These are phyloP conservation scores for Alternaria tenuissima DNA, from an alignment of 2,329 filamentous ascomycete species.

Conservation along the genomic window DNA sequence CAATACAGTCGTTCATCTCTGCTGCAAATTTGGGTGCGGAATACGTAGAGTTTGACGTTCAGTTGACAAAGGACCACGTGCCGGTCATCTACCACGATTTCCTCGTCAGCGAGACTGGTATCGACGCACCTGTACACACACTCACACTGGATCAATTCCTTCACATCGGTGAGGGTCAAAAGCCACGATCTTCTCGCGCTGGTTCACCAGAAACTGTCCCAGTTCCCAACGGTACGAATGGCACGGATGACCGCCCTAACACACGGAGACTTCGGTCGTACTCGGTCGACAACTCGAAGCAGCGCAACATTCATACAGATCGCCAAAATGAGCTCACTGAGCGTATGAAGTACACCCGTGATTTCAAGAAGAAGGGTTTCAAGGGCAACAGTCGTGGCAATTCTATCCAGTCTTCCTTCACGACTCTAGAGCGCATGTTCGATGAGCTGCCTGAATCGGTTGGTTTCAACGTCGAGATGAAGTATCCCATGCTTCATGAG, in stretches of 20 bases:
- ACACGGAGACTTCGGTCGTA: constrained; percentile 61
- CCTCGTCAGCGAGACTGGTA: constrained; percentile 94
- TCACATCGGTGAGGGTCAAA: constrained; percentile 74
- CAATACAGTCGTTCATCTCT: constrained; percentile 92
- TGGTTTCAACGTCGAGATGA: constrained; percentile 99
- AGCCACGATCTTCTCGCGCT: constrained; percentile 57
- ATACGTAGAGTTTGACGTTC: constrained; percentile 83
- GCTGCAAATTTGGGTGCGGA: constrained; percentile 88
- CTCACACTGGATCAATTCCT: constrained; percentile 95
- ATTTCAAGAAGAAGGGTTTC: constrained; percentile 93
- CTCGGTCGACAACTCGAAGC: constrained; percentile 63
- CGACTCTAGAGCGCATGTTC: constrained; percentile 93
- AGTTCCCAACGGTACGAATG: constrained; percentile 24
- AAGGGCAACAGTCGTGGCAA: constrained; percentile 94
- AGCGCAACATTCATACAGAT: constrained; percentile 52
- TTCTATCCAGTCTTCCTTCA: constrained; percentile 95
- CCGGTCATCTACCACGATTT: constrained; percentile 99
- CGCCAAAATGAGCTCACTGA: constrained; percentile 69
- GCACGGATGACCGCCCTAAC: constrained; percentile 24
- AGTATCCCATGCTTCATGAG: constrained; percentile 98
- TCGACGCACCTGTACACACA: constrained; percentile 95
- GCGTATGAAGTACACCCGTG: constrained; percentile 95
- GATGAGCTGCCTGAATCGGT: constrained; percentile 79
- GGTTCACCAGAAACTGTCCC: constrained; percentile 52
- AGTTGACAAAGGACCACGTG: constrained; percentile 97